Evolutionary conservation across 257 asterid genomes (phyloP), one percentile per base, ranked within the genome.

Genomic region (Paulownia fortunei): DNA sequence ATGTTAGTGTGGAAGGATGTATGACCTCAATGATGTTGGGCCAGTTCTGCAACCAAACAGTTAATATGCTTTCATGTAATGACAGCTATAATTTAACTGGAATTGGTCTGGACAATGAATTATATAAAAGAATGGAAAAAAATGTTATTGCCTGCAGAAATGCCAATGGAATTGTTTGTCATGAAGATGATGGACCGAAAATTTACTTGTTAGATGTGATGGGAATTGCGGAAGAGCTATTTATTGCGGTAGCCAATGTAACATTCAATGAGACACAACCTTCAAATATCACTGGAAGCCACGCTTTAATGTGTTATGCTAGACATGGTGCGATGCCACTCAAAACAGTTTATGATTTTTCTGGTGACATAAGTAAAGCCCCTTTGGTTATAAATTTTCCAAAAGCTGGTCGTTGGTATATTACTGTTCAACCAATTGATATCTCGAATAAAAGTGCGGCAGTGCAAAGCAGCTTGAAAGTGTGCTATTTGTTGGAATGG

Each of bases 1-100:
- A 93, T 68, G 72, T 92, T 44, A 93, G 86, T 52, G 95, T 96
- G 65, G 97, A 96, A 80, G 99, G 97, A 81, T 96, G 99, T 76
- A 70, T 74, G 70, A 79, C 86, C 63, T 85, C 96, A 21, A 84
- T 80, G 77, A 78, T 86, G 87, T 75, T 78, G 73, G 99, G 99
- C 62, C 89, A 73, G 74, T 93, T 84, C 84, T 96, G 99, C 94
- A 96, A 96, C 87, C 90, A 87, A 83, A 90, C 99, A 39, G 84
- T 92, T 60, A 85, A 87, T 76, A 51, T 67, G 47, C 96, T 96
- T 85, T 77, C 91, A 24, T 96, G 99, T 70, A 74, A 41, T 27
- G 85, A 81, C 54, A 85, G 74, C 88, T 71, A 83, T 82, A 84
- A 73, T 83, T 55, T 80, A 49, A 69, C 84, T 12, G 81, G 73